Evolutionary conservation across 1,139 yeast genomes (phyloP), one percentile per base, ranked within the genome.

Genomic region (Lodderomyces orthopsilosis): DNA sequence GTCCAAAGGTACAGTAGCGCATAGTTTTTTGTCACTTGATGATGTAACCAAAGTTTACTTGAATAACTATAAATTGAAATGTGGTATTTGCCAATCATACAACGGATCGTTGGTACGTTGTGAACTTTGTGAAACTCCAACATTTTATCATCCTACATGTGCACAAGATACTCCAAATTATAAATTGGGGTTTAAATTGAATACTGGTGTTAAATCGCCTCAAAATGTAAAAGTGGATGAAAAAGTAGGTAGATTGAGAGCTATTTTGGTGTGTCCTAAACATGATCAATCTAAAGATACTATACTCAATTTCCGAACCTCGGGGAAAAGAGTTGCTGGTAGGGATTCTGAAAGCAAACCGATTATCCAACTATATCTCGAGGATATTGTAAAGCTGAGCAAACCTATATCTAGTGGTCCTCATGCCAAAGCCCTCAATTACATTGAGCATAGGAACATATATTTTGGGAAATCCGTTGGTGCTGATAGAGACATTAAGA

Each of bases 61-160:
- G 40, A 50, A 55, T 18, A 63, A 65, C 41, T 52, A 54, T 35
- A 47, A 53, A 14, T 40, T 52, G 10, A 45, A 45, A 18, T 59
- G 65, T 50, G 65, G 64, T 1, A 63, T 68, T 6, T 69, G 75
- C 47, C 51, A 58, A 6, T 46, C 61, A 2, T 46, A 46, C 12
- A 65, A 61, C 45, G 74, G 74, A 0, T 52, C 69, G 0, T 49
- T 68, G 49, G 47, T 67, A 10, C 46, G 49, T 12, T 69, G 75
- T 52, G 65, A 59, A 24, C 35, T 58, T 35, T 68, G 74, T 45
- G 52, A 54, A 7, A 41, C 4, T 15, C 43, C 46, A 4, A 56
- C 57, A 2, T 47, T 54, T 4, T 68, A 68, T 44, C 96, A 88
- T 61, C 69, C 79, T 0, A 83, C 86, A 0, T 88, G 96, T 66